Conservation (phyloP, 495 filamentous ascomycete species). For the Aspergillus baeticus region DNA sequence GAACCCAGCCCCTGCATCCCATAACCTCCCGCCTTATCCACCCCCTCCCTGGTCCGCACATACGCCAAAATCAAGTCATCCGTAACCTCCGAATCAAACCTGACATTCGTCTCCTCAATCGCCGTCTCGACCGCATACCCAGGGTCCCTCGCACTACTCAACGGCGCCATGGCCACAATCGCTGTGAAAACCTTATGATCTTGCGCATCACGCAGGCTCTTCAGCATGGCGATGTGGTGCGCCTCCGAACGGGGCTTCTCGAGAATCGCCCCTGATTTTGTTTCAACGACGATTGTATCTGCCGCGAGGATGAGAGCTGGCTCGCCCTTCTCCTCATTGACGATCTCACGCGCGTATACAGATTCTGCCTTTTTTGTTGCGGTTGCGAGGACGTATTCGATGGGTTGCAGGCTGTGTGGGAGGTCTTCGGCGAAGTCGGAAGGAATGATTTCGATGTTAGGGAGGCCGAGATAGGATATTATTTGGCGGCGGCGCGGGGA, state of each 20-base stretch:
- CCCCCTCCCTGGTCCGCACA: slow-evolving; percentile 87
- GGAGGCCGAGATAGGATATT: slow-evolving; percentile 68
- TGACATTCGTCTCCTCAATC: slow-evolving; percentile 85
- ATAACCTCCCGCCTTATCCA: slow-evolving; percentile 95
- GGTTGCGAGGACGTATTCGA: slow-evolving; percentile 88
- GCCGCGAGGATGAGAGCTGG: slow-evolving; percentile 86
- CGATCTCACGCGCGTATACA: slow-evolving; percentile 70
- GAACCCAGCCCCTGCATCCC: slow-evolving; percentile 88
- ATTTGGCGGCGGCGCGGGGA: slow-evolving; percentile 83
- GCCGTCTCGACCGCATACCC: slow-evolving; percentile 80
- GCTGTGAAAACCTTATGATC: slow-evolving; percentile 81
- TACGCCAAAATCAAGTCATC: slow-evolving; percentile 86
- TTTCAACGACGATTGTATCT: slow-evolving; percentile 83
- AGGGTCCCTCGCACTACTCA: slow-evolving; percentile 70
- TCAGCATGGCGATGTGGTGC: slow-evolving; percentile 83
- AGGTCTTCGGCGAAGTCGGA: slow-evolving; percentile 80
- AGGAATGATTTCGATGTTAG: slow-evolving; percentile 77
- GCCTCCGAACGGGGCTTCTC: slow-evolving; percentile 83
- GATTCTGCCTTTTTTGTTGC: slow-evolving; percentile 76
- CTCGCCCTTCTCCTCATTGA: slow-evolving; percentile 60
- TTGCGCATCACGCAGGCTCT: slow-evolving; percentile 67
- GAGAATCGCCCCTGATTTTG: slow-evolving; percentile 61
- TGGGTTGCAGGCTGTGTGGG: slow-evolving; percentile 74
- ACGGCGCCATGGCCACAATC: slow-evolving; percentile 75
- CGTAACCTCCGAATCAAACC: slow-evolving; percentile 69